phyloP scores from a whole-genome alignment of 495 filamentous ascomycete genomes.

The Xylaria grammica region DNA sequence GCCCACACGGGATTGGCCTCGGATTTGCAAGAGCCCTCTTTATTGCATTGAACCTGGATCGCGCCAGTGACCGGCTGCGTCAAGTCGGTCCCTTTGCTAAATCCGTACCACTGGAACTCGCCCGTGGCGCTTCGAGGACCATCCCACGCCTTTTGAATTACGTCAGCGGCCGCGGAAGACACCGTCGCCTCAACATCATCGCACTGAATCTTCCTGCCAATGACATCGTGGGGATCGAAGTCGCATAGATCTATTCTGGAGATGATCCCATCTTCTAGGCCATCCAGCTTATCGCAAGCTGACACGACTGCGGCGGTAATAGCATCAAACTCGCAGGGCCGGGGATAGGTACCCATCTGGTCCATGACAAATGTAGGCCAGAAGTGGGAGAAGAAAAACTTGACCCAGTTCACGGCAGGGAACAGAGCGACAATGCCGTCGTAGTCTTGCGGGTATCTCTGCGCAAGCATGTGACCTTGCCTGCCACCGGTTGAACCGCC shows the following conservation, averaged over 20 bases:
- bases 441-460: constrained; percentile 42
- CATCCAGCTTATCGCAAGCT: constrained; percentile 43
- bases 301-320: constrained; percentile 32
- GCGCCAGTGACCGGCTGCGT: constrained; percentile 16
- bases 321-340: constrained; percentile 34
- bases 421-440: constrained; percentile 43
- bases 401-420: constrained; percentile 36
- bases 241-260: constrained; percentile 28
- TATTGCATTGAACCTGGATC: constrained; percentile 12
- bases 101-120: constrained; percentile 18
- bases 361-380: constrained; percentile 35
- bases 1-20: constrained; percentile 25
- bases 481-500: constrained; percentile 46
- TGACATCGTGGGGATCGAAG: constrained; percentile 26
- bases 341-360: constrained; percentile 18
- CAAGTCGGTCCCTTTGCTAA: constrained; percentile 12
- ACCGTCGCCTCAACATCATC: not conserved
- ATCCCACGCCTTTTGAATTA: constrained; percentile 17
- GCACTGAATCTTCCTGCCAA: constrained; percentile 28
- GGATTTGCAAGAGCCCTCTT: constrained; percentile 13
- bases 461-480: constrained; percentile 43
- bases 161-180: constrained; percentile 6
- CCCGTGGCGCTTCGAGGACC: constrained; percentile 13
- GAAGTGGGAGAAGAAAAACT: constrained; percentile 14
- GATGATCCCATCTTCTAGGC: constrained; percentile 35